Conservation (phyloP, 352 stramenopile genomes). For the Plasmopara viticola region DNA sequence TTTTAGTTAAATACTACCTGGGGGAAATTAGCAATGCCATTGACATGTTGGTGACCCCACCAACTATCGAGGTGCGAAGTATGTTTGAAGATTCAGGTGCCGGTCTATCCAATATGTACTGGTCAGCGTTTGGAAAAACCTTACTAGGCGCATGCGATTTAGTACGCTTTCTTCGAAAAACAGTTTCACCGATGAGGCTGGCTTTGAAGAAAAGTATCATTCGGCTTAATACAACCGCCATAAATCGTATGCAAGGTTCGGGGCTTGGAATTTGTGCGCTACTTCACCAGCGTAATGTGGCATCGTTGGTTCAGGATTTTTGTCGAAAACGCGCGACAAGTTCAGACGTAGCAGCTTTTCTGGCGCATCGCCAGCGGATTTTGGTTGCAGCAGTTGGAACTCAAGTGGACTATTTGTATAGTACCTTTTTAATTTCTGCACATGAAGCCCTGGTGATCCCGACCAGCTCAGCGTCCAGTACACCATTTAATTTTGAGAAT, state of each 20-base stretch:
- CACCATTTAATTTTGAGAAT: constrained; percentile 39
- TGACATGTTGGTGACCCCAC: constrained; percentile 42
- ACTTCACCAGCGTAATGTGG: constrained; percentile 55
- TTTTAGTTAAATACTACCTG: constrained; percentile 63
- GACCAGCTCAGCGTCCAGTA: constrained; percentile 7
- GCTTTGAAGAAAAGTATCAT: constrained; percentile 48
- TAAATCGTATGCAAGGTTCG: constrained; percentile 45
- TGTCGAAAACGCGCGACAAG: constrained; percentile 21
- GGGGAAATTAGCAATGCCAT: constrained; percentile 42
- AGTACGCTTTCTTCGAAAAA: constrained; percentile 52
- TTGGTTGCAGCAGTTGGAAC: constrained; percentile 30
- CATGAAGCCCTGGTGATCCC: constrained; percentile 25
- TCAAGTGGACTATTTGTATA: constrained; percentile 45
- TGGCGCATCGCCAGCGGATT: constrained; percentile 33
- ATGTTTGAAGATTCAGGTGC: constrained; percentile 31
- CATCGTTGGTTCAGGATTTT: constrained; percentile 44
- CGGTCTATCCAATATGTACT: constrained; percentile 44
- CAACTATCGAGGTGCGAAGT: constrained; percentile 47
- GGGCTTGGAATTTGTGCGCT: constrained; percentile 46
- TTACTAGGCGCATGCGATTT: constrained; percentile 62
- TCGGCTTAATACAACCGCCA: constrained; percentile 40
- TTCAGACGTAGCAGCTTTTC: constrained; percentile 31
- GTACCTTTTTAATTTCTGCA: constrained; percentile 35
- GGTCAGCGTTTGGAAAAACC: constrained; percentile 64
- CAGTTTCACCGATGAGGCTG: constrained; percentile 41